Conservation (phyloP, 768 basidiomycete species). For the Lactifluus subvellereus region DNA sequence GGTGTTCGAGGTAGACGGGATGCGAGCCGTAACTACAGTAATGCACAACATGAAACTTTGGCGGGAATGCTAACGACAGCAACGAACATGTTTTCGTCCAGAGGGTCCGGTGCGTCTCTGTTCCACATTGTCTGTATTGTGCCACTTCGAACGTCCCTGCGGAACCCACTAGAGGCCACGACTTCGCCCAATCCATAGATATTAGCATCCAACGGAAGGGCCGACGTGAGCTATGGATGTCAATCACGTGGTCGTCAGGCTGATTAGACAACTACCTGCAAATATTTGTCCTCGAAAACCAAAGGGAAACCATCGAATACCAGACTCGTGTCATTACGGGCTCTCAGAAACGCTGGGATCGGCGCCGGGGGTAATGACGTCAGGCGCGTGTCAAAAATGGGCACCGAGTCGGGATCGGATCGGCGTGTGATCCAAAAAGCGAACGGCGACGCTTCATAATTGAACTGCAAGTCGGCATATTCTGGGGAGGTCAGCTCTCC, state of each 20-base stretch:
- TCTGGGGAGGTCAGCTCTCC: constrained; percentile 30
- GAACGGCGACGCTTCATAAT: constrained; percentile 59
- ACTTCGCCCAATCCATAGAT: constrained; percentile 78
- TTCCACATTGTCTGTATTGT: constrained; percentile 68
- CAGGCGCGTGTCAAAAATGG: constrained; percentile 67
- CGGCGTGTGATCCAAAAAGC: constrained; percentile 77
- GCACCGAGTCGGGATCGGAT: constrained; percentile 45
- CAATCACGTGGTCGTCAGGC: neutral
- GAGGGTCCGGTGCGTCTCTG: constrained; percentile 53
- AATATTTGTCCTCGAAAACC: constrained; percentile 75
- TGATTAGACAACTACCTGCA: constrained; percentile 43
- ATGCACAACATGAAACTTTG: neutral
- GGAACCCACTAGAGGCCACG: constrained; percentile 60
- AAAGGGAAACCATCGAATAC: constrained; percentile 60
- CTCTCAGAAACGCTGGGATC: constrained; percentile 45
- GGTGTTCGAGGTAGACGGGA: constrained; percentile 67
- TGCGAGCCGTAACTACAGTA: constrained; percentile 60
- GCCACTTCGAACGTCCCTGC: constrained; percentile 51
- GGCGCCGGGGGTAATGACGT: constrained; percentile 56
- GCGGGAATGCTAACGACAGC: neutral
- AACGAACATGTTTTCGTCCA: constrained; percentile 60
- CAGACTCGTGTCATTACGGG: constrained; percentile 45
- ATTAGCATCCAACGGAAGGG: constrained; percentile 60
- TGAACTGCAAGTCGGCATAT: constrained; percentile 62
- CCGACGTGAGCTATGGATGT: constrained; percentile 48